Evolutionary conservation across 495 filamentous ascomycete species (phyloP).

Genomic region (Oidiodendron maius): DNA sequence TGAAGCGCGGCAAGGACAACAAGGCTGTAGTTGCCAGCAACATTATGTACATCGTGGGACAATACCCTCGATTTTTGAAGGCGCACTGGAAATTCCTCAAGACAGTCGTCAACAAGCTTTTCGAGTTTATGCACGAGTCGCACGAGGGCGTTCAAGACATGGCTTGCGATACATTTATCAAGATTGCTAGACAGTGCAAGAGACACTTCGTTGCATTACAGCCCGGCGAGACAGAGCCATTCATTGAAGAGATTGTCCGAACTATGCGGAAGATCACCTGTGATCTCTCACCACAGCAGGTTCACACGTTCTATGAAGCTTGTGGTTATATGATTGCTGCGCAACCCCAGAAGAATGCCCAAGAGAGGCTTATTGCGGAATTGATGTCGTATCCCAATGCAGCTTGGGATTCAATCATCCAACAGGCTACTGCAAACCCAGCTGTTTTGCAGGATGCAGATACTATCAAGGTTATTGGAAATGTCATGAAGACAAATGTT

Average conservation of each 20-base stretch:
- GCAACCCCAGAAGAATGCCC: constrained; percentile 84
- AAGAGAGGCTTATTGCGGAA: constrained; percentile 86
- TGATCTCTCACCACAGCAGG: constrained; percentile 91
- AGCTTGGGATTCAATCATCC: constrained; percentile 93
- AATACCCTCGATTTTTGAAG: constrained; percentile 96
- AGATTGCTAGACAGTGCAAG: constrained; percentile 97
- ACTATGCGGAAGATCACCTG: constrained; percentile 91
- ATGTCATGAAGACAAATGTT: constrained; percentile 99
- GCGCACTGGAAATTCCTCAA: constrained; percentile 99
- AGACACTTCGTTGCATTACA: constrained; percentile 96
- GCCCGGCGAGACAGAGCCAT: constrained; percentile 88
- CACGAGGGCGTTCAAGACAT: constrained; percentile 99
- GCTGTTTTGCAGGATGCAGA: constrained; percentile 81
- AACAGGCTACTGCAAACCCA: constrained; percentile 72
- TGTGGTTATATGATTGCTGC: constrained; percentile 99
- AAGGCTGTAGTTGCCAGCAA: constrained; percentile 98
- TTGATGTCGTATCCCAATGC: constrained; percentile 89
- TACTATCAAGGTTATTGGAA: constrained; percentile 95
- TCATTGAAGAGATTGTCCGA: constrained; percentile 97
- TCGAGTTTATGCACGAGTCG: constrained; percentile 99
- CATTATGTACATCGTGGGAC: constrained; percentile 99
- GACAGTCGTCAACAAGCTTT: constrained; percentile 99
- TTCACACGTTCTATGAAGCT: constrained; percentile 98
- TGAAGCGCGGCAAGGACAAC: constrained; percentile 99
- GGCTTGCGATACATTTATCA: constrained; percentile 99